Evolutionary conservation across 306 rosid species (phyloP), one percentile per base, ranked within the genome.

Genomic region (Lathyrus oleraceus): DNA sequence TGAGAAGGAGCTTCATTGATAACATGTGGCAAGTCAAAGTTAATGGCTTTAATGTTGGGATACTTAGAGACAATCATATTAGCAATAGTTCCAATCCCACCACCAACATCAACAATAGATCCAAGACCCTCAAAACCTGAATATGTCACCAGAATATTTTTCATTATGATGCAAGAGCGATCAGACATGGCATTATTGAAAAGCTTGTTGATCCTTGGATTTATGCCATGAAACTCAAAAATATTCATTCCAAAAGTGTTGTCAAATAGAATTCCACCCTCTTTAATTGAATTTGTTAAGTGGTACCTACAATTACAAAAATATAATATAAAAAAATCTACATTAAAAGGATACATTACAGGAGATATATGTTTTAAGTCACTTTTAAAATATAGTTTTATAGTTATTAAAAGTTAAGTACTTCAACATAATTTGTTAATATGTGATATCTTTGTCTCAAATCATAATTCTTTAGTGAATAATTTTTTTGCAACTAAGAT

Each of bases 21-120:
- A 4, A 89, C 96, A 58, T 89, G 96, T 30, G 96, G 95, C 72
- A 89, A 58, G 63, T 91, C 97, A 62, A 87, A 91, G 80, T 91
- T 89, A 71, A 89, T 80, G 60, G 87, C 90, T 28, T 75, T 84
- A 1, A 87, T 82, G 9, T 80, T 73, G 28, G 97, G 87, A 81
- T 92, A 86, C 72, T 83, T 89, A 0, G 96, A 81, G 60, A 85
- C 85, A 13, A 92, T 86, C 87, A 70, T 87, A 78, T n/a, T 81
- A 36, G 80, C 16, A 3, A 84, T 74, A 48, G 88, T 86, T 49
- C 96, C 95, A 0, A 82, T 87, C 6, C 96, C 96, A 8, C 97
- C 97, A 4, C 96, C 97, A 20, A 89, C 97, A 47, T 92, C 96
- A 2, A 87, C 95, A 7, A 89, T 3, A 2, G 95, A 84, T 47